A percentile compares a stretch with the other conserved stretches of the same genome.
phyloP scores from a whole-genome alignment of 208 protist species.

The Pavlovales sp. region DNA sequence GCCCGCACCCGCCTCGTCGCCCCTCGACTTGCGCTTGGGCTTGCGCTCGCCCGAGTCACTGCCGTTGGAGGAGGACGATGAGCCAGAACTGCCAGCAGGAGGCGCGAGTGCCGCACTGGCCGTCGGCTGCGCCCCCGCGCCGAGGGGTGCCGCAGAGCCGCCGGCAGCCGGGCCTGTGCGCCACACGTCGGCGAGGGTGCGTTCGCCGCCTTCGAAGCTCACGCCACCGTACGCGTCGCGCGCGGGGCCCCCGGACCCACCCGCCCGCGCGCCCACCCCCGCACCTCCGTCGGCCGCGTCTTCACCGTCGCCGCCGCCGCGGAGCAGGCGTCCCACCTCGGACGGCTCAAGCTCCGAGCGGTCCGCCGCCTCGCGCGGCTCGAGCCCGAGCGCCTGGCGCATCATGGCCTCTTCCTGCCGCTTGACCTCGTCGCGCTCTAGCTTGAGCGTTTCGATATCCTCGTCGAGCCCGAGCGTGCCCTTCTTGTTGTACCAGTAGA shows the following conservation, averaged over 20 bases:
- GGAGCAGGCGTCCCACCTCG: not conserved
- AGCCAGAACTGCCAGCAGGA: no score
- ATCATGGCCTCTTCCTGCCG: conserved; percentile 20
- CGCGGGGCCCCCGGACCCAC: not conserved
- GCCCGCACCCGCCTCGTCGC: no score
- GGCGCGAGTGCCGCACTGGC: no score
- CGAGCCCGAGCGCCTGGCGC: conserved; percentile 12
- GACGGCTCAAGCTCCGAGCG: not conserved
- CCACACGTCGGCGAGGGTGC: not conserved
- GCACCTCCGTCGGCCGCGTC: not conserved
- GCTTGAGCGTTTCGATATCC: not conserved
- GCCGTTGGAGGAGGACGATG: no score
- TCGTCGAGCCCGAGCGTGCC: not conserved
- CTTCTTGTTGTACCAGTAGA: conserved; percentile 44
- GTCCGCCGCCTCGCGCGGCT: not conserved
- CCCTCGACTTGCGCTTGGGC: no score
- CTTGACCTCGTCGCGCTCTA: not conserved
- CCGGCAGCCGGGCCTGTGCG: no score
- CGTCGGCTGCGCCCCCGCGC: no score
- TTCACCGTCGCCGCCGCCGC: not conserved
- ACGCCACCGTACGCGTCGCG: not conserved
- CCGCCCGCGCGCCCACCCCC: not conserved
- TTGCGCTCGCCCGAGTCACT: no score
- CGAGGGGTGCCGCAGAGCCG: no score
- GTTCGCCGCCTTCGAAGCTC: not conserved